Percentiles rank a stretch among this genome's conserved stretches.
Conservation (phyloP, 768 basidiomycete genomes). For the Suillus brevipes region DNA sequence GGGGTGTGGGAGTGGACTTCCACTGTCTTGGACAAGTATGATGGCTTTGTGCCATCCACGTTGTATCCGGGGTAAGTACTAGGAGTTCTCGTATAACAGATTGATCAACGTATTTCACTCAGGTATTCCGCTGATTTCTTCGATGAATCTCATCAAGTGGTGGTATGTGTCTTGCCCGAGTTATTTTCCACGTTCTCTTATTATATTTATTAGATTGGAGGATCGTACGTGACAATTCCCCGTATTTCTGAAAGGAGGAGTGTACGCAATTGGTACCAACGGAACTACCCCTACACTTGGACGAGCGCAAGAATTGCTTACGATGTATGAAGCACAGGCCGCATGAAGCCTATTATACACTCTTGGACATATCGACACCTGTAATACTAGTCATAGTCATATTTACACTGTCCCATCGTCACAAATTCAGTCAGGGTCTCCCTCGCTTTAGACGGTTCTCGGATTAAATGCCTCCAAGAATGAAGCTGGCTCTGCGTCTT, state of each 20-base stretch:
- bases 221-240: constrained; percentile 85
- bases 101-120: constrained; percentile 6
- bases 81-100: neutral
- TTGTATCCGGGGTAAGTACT: constrained; percentile 81
- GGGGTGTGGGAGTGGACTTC: constrained; percentile 99
- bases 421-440: neutral
- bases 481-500: constrained; percentile 51
- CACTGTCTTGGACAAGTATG: constrained; percentile 65
- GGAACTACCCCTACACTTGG: constrained; percentile 90
- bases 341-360: neutral
- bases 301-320: constrained; percentile 72
- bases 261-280: constrained; percentile 90
- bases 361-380: neutral
- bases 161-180: constrained; percentile 54
- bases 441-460: neutral
- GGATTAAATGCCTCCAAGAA: constrained; percentile 33
- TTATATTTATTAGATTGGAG: constrained; percentile 65
- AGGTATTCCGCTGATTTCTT: constrained; percentile 90
- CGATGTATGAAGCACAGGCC: constrained; percentile 32
- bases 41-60: constrained; percentile 73
- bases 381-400: neutral
- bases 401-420: neutral
- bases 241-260: constrained; percentile 73
- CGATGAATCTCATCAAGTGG: constrained; percentile 81
- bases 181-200: neutral